These are phyloP conservation scores for Thermothielavioides terrestris DNA, from an alignment of 495 filamentous ascomycete species.

Conservation along the genomic window DNA sequence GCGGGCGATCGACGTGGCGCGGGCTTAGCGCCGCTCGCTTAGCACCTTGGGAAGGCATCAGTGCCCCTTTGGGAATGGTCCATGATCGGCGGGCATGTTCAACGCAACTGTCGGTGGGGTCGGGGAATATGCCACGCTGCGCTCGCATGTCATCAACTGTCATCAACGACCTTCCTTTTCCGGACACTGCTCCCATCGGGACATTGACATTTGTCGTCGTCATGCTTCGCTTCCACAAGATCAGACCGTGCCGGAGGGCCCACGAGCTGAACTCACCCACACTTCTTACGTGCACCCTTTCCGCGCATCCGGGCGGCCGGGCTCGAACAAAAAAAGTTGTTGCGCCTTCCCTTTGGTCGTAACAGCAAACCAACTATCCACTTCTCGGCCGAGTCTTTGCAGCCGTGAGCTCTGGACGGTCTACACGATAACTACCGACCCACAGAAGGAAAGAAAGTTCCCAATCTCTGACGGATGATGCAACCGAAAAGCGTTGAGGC, in stretches of 20 bases:
- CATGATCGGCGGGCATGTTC: conserved; percentile 27
- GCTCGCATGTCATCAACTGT: conserved; percentile 7
- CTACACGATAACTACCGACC: no score
- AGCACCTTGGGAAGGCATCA: conserved; percentile 8
- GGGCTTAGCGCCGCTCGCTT: conserved; percentile 25
- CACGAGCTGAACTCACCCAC: background rate
- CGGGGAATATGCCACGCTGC: conserved; percentile 26
- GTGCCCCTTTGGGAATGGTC: conserved; percentile 20
- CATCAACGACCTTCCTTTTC: conserved; percentile 23
- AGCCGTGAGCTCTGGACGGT: no score
- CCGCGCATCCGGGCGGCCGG: background rate
- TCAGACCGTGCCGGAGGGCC: background rate
- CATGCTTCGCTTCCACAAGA: conserved; percentile 8
- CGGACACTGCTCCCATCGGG: conserved; percentile 4
- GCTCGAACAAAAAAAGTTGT: no score
- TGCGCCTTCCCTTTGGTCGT: no score
- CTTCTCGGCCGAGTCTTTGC: background rate
- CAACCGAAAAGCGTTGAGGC: background rate
- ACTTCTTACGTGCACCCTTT: background rate
- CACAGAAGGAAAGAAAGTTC: no score
- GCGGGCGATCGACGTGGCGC: conserved; percentile 29
- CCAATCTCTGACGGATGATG: no score
- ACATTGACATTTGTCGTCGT: no score
- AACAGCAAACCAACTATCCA: no score
- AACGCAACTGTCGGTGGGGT: conserved; percentile 21